Evolutionary conservation across 352 stramenopile species (phyloP).

Genomic region (Pythium diclinum): DNA sequence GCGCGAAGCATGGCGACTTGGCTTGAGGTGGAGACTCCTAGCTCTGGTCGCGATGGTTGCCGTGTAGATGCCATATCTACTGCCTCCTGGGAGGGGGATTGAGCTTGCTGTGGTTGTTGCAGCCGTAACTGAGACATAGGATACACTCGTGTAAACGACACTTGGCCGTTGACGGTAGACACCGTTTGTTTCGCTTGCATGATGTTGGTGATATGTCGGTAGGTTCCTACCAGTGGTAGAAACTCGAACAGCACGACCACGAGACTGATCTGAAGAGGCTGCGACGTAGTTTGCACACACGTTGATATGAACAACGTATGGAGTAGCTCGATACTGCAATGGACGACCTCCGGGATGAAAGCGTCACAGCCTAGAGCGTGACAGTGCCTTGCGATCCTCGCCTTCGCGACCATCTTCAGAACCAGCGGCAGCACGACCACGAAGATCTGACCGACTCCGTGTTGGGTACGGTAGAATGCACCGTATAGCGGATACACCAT

Average conservation of each 20-base stretch:
- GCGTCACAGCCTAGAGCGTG: neutral
- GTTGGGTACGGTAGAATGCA: neutral
- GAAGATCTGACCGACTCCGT: neutral
- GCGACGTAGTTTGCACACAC: constrained; percentile 5
- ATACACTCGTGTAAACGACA: neutral
- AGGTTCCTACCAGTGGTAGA: neutral
- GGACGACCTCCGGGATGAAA: neutral
- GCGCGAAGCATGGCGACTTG: neutral
- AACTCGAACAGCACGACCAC: constrained; percentile 3
- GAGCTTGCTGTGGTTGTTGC: no score
- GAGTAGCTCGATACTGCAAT: constrained; percentile 1
- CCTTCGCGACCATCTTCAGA: neutral
- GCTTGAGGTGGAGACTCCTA: neutral
- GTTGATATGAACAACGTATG: constrained; percentile 5
- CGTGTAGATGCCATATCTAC: neutral
- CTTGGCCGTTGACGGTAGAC: neutral
- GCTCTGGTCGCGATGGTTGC: no score
- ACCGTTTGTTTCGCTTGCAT: no score
- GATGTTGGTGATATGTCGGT: neutral
- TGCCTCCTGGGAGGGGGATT: no score
- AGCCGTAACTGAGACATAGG: neutral
- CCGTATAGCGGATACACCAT: constrained; percentile 2
- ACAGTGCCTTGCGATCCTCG: neutral
- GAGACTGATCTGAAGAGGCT: neutral
- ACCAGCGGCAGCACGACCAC: neutral